Base-by-base conservation (phyloP, 1,284 basidiomycete species). In the Anthracocystis panici-leucophaei region DNA sequence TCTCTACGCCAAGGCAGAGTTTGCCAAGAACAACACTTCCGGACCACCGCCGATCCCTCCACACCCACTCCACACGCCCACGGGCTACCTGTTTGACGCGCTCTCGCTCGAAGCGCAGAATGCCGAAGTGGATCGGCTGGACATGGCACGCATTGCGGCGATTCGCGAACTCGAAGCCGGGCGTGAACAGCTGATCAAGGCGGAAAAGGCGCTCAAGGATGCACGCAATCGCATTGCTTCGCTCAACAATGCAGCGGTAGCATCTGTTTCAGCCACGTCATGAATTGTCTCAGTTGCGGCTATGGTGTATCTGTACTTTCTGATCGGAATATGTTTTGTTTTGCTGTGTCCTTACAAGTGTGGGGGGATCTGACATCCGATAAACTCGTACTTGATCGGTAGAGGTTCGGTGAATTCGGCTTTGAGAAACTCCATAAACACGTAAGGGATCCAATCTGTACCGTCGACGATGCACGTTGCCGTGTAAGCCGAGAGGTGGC, bases 91-190 rank as follows among this genome's bases (percentile, higher is more conserved):
- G 9, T 68, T 82, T 29, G 76, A 83, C 27, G 88, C 97, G 93
- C 81, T 91, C 89, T 52, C 86, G 87, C 58, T 89, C 89, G 72
- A 95, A 95, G 92, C 93, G 92, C 86, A 91, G 89, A 83, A 93
- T 92, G 61, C 71, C 16, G 96, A 98, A 84, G 89, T 88, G 3
- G 92, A 92, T 40, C 87, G 92, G 56, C 85, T 98, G 55, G 93
- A 95, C 57, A 89, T 90, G 56, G 94, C 93, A 5, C 88, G 91
- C 51, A 91, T 91, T 77, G 87, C 88, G 27, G 88, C 96, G 33
- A 73, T 84, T 14, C 72, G 75, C 10, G 81, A 86, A 68, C 82
- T 86, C 16, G 85, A 86, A 41, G 66, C 68, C 25, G 75, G 84
- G 20, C 65, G 85, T 10, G 61, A 76, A 21, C 77, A 75, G 71